Evolutionary conservation across 2,329 filamentous ascomycete species (phyloP), one percentile per base, ranked within the genome.

Genomic region (Aspergillus sp.): DNA sequence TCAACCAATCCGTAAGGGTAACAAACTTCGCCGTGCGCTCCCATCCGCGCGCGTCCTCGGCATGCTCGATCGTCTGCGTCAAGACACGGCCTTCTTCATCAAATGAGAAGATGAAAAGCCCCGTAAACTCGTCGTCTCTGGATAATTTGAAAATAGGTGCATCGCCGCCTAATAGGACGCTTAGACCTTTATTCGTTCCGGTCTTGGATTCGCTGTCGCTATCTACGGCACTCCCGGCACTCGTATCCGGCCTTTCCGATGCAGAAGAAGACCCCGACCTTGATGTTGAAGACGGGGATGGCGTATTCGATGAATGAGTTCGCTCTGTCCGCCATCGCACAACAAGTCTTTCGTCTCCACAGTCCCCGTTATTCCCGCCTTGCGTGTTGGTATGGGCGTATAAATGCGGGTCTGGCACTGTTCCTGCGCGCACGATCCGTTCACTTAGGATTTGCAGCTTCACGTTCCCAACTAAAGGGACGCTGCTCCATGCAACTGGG

Each of bases 21-120:
- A 98, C 91, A 19, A 99, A 90, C 69, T 88, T 90, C 21, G 90
- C 88, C 24, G 90, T 92, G 62, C 85, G 86, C 67, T 97, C 93
- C 86, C 89, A 96, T 59, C 91, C 86, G 40, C 88, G 86, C 15
- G 88, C 87, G 68, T 95, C 88, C 67, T 97, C 90, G 1, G 90
- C 90, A 76, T 96, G 90, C 76, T 99, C 95, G 68, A 99, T 98
- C 0, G 91, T 96, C 74, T 98, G 95, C 65, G 86, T 91, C 48
- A 90, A 76, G 37, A 99, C 86, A 62, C 91, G 83, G 1, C 95
- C 95, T 67, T 96, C 84, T 47, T 86, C 82, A 70, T 98, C 95
- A 72, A 99, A 99, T 64, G 96, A 91, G 73, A 99, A 99, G 58
- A 96, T 88, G 75, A 98, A 99, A 11, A 98, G 76, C 0, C 95